phyloP scores from a whole-genome alignment of 352 stramenopile species.

The Phytophthora quininea region DNA sequence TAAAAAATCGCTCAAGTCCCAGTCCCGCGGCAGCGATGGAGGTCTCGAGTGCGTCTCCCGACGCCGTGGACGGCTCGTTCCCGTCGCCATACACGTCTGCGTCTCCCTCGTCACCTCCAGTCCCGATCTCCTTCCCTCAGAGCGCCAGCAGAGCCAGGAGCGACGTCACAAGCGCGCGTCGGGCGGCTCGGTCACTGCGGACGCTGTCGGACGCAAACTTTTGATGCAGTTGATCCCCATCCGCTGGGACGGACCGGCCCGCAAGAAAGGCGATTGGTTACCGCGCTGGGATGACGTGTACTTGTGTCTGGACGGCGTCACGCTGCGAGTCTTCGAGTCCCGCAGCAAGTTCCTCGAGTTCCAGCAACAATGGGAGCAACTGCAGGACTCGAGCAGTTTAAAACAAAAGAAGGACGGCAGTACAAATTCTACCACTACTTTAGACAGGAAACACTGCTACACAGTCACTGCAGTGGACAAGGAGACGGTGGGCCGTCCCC shows the following conservation, averaged over 20 bases:
- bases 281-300: conserved; percentile 80
- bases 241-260: conserved; percentile 64
- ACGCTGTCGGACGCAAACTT: conserved; percentile 35
- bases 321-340: conserved; percentile 76
- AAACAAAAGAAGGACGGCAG: conserved; percentile 9
- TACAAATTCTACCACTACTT: background rate
- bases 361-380: conserved; percentile 36
- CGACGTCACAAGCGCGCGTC: conserved; percentile 16
- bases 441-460: conserved; percentile 52
- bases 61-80: background rate
- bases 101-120: conserved; percentile 11
- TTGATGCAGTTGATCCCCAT: conserved; percentile 77
- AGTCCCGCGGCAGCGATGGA: conserved; percentile 13
- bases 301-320: conserved; percentile 64
- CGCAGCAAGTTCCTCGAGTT: conserved; percentile 55
- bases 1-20: background rate
- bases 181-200: conserved; percentile 9
- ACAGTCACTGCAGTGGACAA: conserved; percentile 66
- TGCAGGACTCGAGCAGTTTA: conserved; percentile 12
- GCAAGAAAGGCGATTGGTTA: conserved; percentile 81
- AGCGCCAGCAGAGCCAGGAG: conserved; percentile 31
- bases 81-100: conserved; percentile 12
- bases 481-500: conserved; percentile 58
- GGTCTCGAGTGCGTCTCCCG: conserved; percentile 20
- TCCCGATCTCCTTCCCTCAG: conserved; percentile 23